Conservation (phyloP, 768 basidiomycete species). For the Termitomyces eurrhizus region DNA sequence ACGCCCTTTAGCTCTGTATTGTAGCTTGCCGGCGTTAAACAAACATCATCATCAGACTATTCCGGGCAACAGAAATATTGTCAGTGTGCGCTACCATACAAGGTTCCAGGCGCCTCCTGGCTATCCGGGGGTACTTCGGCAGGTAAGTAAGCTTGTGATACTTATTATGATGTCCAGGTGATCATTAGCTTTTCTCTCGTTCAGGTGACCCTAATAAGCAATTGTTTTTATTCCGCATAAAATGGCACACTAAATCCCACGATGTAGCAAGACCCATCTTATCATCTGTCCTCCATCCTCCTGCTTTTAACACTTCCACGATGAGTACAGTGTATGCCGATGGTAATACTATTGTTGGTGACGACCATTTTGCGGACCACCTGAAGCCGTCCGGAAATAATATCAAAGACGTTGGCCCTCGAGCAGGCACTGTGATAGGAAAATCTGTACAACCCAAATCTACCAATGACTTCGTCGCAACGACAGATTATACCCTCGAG, state of each 20-base stretch:
- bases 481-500: conserved; percentile 46
- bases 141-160: no score
- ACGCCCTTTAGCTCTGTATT: no score
- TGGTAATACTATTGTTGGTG: conserved; percentile 35
- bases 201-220: neutral
- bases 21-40: no score
- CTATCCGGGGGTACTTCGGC: no score
- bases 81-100: no score
- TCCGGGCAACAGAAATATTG: no score
- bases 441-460: conserved; percentile 10
- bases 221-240: neutral
- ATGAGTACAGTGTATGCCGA: conserved; percentile 41
- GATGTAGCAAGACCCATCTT: neutral
- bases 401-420: conserved; percentile 15
- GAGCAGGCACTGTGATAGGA: conserved; percentile 11
- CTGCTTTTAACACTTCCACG: conserved; percentile 7
- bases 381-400: conserved; percentile 13
- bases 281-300: neutral
- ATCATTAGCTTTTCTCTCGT: neutral
- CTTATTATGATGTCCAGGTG: no score
- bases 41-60: no score
- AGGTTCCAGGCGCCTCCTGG: no score
- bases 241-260: neutral
- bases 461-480: conserved; percentile 38
- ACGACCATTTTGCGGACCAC: conserved; percentile 39